phyloP scores from a whole-genome alignment of 306 rosid species.

The Quercus suber region DNA sequence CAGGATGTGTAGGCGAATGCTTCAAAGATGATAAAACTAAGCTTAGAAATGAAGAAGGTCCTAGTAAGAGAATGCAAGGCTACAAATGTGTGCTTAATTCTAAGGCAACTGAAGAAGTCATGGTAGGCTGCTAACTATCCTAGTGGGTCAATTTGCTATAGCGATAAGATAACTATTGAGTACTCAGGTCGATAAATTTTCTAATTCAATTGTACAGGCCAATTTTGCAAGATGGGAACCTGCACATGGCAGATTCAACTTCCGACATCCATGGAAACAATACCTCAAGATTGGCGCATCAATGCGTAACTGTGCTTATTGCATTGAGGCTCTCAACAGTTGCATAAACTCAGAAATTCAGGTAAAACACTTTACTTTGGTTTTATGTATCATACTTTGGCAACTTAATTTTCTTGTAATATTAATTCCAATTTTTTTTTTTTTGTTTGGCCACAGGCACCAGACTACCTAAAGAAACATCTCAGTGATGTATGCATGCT shows the following conservation, averaged over 20 bases:
- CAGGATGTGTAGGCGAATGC: constrained; percentile 30
- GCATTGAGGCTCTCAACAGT: constrained; percentile 49
- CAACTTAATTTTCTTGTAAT: background rate
- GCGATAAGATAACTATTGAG: background rate
- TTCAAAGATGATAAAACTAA: constrained; percentile 6
- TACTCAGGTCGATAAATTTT: background rate
- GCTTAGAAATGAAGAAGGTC: constrained; percentile 1
- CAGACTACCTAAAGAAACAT: constrained; percentile 35
- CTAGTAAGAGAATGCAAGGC: constrained; percentile 16
- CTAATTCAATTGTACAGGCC: constrained; percentile 24
- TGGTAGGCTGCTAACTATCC: constrained; percentile 25
- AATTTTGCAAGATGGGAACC: constrained; percentile 58
- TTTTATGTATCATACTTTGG: background rate
- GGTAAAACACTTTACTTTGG: constrained; percentile 3
- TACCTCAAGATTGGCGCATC: constrained; percentile 41
- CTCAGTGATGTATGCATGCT: constrained; percentile 20
- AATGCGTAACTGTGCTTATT: constrained; percentile 44
- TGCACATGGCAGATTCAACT: constrained; percentile 44
- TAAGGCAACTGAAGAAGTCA: constrained; percentile 38
- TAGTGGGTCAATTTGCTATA: background rate
- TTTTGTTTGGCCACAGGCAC: constrained; percentile 20
- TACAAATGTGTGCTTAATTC: constrained; percentile 38
- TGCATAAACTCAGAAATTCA: constrained; percentile 29
- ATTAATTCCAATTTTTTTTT: background rate
- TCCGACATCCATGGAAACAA: constrained; percentile 47